Evolutionary conservation across 2,329 filamentous ascomycete genomes (phyloP), one percentile per base, ranked within the genome.

Genomic region (Cercospora canescens): DNA sequence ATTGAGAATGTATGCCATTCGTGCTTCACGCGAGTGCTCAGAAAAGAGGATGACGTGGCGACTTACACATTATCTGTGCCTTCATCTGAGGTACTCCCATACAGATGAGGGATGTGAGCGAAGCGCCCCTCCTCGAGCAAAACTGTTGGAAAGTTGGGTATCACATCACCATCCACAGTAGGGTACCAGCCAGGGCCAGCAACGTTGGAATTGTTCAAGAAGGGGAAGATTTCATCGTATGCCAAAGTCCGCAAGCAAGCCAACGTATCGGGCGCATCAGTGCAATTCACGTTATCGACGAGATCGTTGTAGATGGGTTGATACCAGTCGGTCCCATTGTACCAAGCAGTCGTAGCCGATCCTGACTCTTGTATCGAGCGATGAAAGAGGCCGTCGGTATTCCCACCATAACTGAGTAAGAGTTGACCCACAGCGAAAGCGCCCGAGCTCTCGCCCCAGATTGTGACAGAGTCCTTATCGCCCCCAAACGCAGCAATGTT

Each of bases 21-120:
- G 4, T 26, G 21, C 21, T 21, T 12, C 12, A 14, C 2, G 37
- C n/a, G 21, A 14, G 4, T 48, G 8, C 11, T 21, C 18, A 21
- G 41, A 24, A 48, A 21, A 12, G 16, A 26, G 11, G 21, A 26
- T 2, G 4, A 12, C 2, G 18, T 8, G 2, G n/a, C 2, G 9
- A 35, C 52, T 35, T 56, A 56, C 0, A 81, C 84, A 71, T 89
- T 89, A 1, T 80, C 80, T 0, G 84, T 84, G 4, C 88, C 89
- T 75, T 92, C 89, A 70, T 91, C 89, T 1, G 84, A 84, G 74
- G 90, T 91, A 30, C 84, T 84, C 37, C 89, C 89, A 32, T 84
- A 79, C 6, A 92, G 81, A 45, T 91, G 83, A 1, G 74, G 71
- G 0, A 91, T 85, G 56, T 86, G 82, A 58, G 89, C 85, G 69